Base-by-base conservation (phyloP, 2,329 filamentous ascomycete species). In the Zopfia rhizophila region DNA sequence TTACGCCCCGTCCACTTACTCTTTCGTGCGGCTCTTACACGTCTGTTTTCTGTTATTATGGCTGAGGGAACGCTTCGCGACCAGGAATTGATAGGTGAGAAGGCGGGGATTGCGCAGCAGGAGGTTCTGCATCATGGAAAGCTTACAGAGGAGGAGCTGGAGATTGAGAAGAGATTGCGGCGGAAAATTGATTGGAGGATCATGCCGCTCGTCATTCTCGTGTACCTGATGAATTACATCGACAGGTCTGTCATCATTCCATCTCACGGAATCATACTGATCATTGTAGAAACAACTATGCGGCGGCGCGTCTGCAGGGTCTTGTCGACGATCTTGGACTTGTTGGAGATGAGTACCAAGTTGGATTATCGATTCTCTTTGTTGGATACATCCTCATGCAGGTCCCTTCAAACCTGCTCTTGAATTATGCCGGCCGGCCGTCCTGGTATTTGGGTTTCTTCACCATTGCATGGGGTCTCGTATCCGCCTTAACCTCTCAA, bases 361-460 rank as follows among this genome's bases (percentile, higher is more conserved):
- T 56, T 16, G 55, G 55, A 33, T 41, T 53, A 13, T 50, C 45
- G 1, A 64, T 88, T 0, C 85, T 87, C 61, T 88, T 87, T 61
- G 73, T 74, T 31, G 63, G 82, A 3, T 86, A 86, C 54, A 69
- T 86, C 1, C 66, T 84, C 10, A 84, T 85, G 78, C 82, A 86
- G 60, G 67, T 86, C 0, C 84, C 83, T 0, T 84, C 82, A 0
- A 87, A 86, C 49, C 72, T 86, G 45, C 57, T 83, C 0, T 68
- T 86, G 17, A 55, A 54, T 2, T 84, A 82, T 0, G 71, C 78
- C 3, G 68, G 83, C 21, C 72, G 76, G 7, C 82, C 82, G 1
- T 80, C 79, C 2, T 44, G 80, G 1, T 85, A 83, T 49, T 73
- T 86, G 1, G 74, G 79, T 0, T 63, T 68, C 0, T 75, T 75